A percentile compares a stretch with the other conserved stretches of the same genome.
phyloP scores from a whole-genome alignment of 495 filamentous ascomycete species.

The Jackrogersella multiformis region DNA sequence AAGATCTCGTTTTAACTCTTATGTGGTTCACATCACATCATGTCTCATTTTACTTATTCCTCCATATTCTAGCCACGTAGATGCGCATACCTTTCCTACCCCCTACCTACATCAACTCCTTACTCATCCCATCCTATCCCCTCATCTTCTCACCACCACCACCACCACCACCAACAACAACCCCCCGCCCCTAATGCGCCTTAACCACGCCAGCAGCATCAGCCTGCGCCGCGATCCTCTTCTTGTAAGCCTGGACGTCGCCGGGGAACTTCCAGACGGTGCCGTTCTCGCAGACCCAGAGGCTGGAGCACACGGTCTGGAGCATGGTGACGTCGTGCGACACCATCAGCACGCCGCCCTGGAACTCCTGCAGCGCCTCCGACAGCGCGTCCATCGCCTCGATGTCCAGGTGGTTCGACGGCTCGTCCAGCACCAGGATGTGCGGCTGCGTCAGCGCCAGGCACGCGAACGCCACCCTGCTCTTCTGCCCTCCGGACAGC shows the following conservation, averaged over 20 bases:
- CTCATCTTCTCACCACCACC: neutral
- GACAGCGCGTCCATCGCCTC: slow-evolving; percentile 98
- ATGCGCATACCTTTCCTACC: no score
- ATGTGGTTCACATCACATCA: neutral
- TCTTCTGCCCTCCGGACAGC: slow-evolving; percentile 97
- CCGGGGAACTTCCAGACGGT: slow-evolving; percentile 97
- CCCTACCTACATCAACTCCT: no score
- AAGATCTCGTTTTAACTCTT: neutral
- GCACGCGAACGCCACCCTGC: slow-evolving; percentile 95
- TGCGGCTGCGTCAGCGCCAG: slow-evolving; percentile 92
- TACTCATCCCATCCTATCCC: neutral
- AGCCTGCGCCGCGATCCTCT: slow-evolving; percentile 89
- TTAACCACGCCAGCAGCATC: slow-evolving; percentile 84
- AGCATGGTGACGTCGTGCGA: slow-evolving; percentile 99
- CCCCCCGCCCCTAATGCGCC: slow-evolving; percentile 50
- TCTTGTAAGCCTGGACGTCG: slow-evolving; percentile 97
- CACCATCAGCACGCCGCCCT: slow-evolving; percentile 97
- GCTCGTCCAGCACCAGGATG: slow-evolving; percentile 97
- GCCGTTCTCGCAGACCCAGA: slow-evolving; percentile 97
- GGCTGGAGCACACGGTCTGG: slow-evolving; percentile 88
- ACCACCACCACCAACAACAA: neutral
- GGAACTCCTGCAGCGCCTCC: slow-evolving; percentile 82
- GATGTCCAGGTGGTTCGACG: slow-evolving; percentile 98
- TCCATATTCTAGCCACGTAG: no score
- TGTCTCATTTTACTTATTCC: neutral